phyloP scores from a whole-genome alignment of 2,329 filamentous ascomycete species.

The Zasmidium cellare region DNA sequence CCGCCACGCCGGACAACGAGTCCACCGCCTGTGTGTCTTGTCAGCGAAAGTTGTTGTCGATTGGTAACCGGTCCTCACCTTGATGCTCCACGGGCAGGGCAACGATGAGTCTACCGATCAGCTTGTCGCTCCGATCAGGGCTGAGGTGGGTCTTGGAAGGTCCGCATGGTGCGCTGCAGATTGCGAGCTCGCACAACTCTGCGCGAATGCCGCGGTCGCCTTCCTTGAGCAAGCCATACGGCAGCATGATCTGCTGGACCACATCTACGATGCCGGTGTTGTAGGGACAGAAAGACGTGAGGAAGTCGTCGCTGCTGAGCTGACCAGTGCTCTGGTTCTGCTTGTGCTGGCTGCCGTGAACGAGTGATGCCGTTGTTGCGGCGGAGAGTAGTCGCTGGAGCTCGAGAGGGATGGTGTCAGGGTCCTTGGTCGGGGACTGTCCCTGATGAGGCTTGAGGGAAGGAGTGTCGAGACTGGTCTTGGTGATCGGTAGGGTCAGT shows the following conservation, averaged over 20 bases:
- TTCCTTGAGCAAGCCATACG: conserved; percentile 17
- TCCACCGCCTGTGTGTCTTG: conserved; percentile 34
- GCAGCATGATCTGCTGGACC: conserved; percentile 49
- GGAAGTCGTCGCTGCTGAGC: conserved; percentile 48
- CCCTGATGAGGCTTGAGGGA: no score
- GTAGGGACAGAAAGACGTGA: conserved; percentile 15
- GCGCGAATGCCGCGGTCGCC: conserved; percentile 41
- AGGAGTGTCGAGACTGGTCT: no score
- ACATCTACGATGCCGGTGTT: conserved; percentile 52
- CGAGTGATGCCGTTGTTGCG: conserved; percentile 51
- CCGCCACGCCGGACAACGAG: conserved; percentile 46
- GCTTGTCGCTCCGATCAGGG: conserved; percentile 16
- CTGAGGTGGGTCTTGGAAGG: conserved; percentile 23
- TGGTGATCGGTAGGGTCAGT: conserved; percentile 2
- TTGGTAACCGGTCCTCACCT: no score
- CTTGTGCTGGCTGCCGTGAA: conserved; percentile 45
- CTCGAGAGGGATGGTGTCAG: not conserved
- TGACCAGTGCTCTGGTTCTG: conserved; percentile 53
- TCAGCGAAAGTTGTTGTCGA: no score
- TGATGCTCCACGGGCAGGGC: conserved; percentile 13
- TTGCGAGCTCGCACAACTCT: conserved; percentile 59
- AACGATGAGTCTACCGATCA: conserved; percentile 21
- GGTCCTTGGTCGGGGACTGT: no score
- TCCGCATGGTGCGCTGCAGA: conserved; percentile 24
- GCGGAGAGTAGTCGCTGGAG: conserved; percentile 11